Conservation (phyloP, 2,329 filamentous ascomycete species). For the Ceratocystis colombiana region DNA sequence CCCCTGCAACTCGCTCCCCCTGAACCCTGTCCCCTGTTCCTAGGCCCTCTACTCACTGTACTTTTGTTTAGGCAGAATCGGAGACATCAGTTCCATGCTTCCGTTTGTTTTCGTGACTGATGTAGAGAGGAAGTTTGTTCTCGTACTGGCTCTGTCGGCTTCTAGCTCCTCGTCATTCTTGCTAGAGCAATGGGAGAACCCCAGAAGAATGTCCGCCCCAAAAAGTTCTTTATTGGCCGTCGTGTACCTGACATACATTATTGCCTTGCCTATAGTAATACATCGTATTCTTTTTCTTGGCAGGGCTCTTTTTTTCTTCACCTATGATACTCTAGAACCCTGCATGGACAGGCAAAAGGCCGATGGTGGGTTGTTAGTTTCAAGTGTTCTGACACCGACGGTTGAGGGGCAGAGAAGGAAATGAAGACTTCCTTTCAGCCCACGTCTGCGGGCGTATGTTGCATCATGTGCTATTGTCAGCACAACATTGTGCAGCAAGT, state of each 20-base stretch:
- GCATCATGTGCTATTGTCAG: slow-evolving; percentile 52
- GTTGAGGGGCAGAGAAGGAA: slow-evolving; percentile 11
- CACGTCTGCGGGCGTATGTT: slow-evolving; percentile 50
- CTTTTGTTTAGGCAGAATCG: no score
- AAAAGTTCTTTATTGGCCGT: slow-evolving; percentile 2
- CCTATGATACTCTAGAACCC: slow-evolving; percentile 49
- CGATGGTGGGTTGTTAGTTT: slow-evolving; percentile 33
- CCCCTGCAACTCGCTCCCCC: no score
- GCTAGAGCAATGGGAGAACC: no score
- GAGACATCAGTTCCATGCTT: no score
- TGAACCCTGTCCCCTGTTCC: no score
- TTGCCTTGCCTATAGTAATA: no score
- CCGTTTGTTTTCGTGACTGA: no score
- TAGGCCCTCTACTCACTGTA: no score
- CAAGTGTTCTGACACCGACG: slow-evolving; percentile 20
- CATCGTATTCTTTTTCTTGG: background rate
- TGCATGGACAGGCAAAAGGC: slow-evolving; percentile 47
- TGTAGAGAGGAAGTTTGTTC: no score
- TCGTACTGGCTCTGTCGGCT: no score
- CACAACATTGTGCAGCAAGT: slow-evolving; percentile 49
- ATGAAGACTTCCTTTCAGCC: slow-evolving; percentile 41
- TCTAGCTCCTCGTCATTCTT: no score
- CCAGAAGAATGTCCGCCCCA: slow-evolving; percentile 45
- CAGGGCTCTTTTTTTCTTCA: slow-evolving; percentile 32
- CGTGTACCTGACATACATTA: background rate